phyloP scores from a whole-genome alignment of 1,139 yeast species.

The Oligophagozyma castellii region DNA sequence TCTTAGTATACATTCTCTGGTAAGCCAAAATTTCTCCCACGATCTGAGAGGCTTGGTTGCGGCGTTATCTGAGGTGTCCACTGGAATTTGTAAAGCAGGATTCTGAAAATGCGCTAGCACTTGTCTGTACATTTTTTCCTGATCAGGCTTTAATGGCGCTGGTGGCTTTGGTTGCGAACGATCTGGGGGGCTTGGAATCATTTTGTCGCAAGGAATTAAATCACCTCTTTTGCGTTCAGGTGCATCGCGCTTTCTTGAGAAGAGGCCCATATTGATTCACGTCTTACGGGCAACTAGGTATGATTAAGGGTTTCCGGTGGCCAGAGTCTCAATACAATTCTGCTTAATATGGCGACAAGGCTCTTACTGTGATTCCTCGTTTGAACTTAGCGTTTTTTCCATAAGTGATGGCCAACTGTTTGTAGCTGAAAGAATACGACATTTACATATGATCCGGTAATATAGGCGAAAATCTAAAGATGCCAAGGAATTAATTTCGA shows the following conservation, averaged over 20 bases:
- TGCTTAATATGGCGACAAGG: no score
- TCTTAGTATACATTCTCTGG: slow-evolving; percentile 76
- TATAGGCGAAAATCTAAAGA: no score
- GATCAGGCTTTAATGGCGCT: slow-evolving; percentile 20
- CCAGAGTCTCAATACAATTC: no score
- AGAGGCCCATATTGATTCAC: slow-evolving; percentile 16
- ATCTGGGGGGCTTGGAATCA: slow-evolving; percentile 14
- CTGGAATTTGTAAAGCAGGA: slow-evolving; percentile 23
- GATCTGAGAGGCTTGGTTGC: slow-evolving; percentile 29
- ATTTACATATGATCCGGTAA: no score
- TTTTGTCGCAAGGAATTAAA: slow-evolving; percentile 13
- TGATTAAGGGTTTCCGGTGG: no score
- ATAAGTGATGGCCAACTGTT: no score
- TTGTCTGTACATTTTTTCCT: slow-evolving; percentile 39
- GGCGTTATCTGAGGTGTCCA: slow-evolving; percentile 20
- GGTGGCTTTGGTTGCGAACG: slow-evolving; percentile 9
- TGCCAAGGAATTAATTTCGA: no score
- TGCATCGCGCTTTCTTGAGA: slow-evolving; percentile 13
- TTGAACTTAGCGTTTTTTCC: no score
- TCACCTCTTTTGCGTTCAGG: slow-evolving; percentile 8
- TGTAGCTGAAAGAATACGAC: no score
- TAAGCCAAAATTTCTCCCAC: slow-evolving; percentile 74
- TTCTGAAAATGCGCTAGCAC: slow-evolving; percentile 48
- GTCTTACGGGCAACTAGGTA: background rate
- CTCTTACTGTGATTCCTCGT: no score